Conservation (phyloP, 2,329 filamentous ascomycete species). For the Penicillium sp. region DNA sequence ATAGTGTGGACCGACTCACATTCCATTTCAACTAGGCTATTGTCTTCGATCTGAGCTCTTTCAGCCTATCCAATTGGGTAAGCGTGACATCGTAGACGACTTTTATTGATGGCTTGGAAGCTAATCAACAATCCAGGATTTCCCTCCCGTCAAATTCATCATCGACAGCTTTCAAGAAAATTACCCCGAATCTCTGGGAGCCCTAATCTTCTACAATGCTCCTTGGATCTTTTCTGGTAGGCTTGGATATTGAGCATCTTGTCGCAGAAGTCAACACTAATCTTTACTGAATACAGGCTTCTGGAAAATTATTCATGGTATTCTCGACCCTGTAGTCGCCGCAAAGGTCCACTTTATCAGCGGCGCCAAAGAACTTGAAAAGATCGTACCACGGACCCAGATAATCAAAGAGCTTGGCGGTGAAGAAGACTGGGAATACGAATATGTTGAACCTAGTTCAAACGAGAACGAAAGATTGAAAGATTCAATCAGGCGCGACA, state of each 20-base stretch:
- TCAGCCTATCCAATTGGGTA: conserved; percentile 89
- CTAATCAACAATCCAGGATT: conserved; percentile 57
- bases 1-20: not conserved
- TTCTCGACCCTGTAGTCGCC: conserved; percentile 13
- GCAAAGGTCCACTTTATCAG: conserved; percentile 14
- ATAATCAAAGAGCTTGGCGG: conserved; percentile 16
- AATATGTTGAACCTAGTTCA: conserved; percentile 9
- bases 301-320: conserved; percentile 15
- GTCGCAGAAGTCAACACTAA: not conserved
- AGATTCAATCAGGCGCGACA: conserved; percentile 1
- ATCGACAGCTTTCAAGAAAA: conserved; percentile 98
- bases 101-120: not conserved
- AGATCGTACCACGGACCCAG: conserved; percentile 10
- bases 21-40: conserved; percentile 60
- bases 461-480: conserved; percentile 12
- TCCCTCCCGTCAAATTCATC: conserved; percentile 93
- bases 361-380: conserved; percentile 13
- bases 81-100: conserved; percentile 16
- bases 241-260: not conserved
- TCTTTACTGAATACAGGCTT: conserved; percentile 5
- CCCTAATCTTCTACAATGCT: conserved; percentile 86
- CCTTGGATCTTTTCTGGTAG: conserved; percentile 46
- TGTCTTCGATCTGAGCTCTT: conserved; percentile 89
- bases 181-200: conserved; percentile 89
- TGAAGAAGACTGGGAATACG: conserved; percentile 15